Evolutionary conservation across 176 grass and related monocot species (phyloP).

Genomic region (Triticum aestivum): IWGSC_CS_RefSeq_v2.1 NC_057801.1:235153800-235154299

Average conservation of each 20-base stretch:
- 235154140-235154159: neutral
- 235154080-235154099: neutral
- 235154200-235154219: constrained; percentile 1
- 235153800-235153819: too few species aligned
- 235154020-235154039: constrained; percentile 53
- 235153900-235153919: constrained; percentile 56
- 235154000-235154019: constrained; percentile 68
- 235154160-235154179: constrained; percentile 8
- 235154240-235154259: neutral
- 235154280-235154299: neutral
- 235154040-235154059: constrained; percentile 68
- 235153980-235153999: constrained; percentile 48
- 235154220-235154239: neutral
- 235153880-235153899: constrained; percentile 29
- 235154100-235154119: neutral
- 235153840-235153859: too few species aligned
- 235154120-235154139: neutral
- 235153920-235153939: constrained; percentile 73
- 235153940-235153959: constrained; percentile 71
- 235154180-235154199: neutral
- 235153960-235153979: constrained; percentile 66
- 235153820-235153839: too few species aligned
- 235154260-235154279: neutral
- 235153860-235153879: neutral
- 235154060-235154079: constrained; percentile 28